These are phyloP conservation scores for Delonix regia DNA, from an alignment of 306 rosid species.

Conservation along the genomic window DNA sequence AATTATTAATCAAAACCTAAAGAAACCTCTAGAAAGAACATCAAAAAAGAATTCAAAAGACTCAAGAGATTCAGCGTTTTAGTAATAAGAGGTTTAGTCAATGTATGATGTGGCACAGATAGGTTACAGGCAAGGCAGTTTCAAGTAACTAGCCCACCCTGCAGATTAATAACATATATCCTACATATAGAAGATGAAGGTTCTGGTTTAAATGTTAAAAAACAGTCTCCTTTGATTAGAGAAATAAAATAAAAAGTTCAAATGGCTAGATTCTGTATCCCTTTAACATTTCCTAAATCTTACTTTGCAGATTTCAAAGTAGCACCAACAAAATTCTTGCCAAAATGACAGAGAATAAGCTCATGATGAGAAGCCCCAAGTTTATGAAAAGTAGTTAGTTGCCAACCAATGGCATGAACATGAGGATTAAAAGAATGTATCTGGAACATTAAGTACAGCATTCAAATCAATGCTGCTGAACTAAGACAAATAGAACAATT, in stretches of 20 bases:
- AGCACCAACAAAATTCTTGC: slow-evolving; percentile 20
- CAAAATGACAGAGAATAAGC: background rate
- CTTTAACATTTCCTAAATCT: background rate
- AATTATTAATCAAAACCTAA: slow-evolving; percentile 22
- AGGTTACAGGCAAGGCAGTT: slow-evolving; percentile 14
- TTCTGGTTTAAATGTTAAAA: slow-evolving; percentile 10
- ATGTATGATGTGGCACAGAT: background rate
- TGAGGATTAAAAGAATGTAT: slow-evolving; percentile 11
- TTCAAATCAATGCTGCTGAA: background rate
- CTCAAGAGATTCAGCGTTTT: background rate
- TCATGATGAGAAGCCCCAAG: background rate
- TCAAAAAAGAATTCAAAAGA: background rate
- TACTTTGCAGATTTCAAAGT: background rate
- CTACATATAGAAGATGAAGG: background rate
- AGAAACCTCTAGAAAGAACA: slow-evolving; percentile 8
- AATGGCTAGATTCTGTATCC: too few relatives aligned
- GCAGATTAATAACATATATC: slow-evolving; percentile 13
- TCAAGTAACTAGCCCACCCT: slow-evolving; percentile 7
- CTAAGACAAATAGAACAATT: slow-evolving; percentile 15
- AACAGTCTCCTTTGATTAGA: background rate
- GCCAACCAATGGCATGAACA: slow-evolving; percentile 5
- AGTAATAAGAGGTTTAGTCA: background rate
- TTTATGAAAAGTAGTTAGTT: background rate
- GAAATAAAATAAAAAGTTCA: too few relatives aligned
- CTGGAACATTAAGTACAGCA: slow-evolving; percentile 9